Conservation (phyloP, 2,329 filamentous ascomycete genomes). For the Penicillium sp. region DNA sequence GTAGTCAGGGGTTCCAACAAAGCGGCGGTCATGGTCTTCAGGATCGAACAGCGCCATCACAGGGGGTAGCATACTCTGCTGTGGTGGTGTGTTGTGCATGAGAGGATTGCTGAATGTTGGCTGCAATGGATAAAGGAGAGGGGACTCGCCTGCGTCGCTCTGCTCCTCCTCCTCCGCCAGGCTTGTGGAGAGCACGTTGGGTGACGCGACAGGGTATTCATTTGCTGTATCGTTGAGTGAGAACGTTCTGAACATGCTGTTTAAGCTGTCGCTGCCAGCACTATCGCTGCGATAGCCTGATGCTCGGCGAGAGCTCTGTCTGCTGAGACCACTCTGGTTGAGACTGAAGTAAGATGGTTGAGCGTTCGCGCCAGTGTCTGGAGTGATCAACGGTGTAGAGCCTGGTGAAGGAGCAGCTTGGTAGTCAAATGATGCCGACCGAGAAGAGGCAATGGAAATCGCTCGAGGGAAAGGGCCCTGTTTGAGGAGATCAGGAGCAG, state of each 20-base stretch:
- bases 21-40: constrained; percentile 86
- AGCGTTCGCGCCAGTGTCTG: constrained; percentile 65
- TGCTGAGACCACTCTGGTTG: constrained; percentile 57
- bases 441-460: constrained; percentile 82
- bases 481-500: constrained; percentile 89
- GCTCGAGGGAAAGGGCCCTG: constrained; percentile 87
- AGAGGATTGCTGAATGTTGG: constrained; percentile 55
- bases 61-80: constrained; percentile 79
- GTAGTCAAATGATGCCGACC: constrained; percentile 91
- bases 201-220: constrained; percentile 48
- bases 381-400: constrained; percentile 83
- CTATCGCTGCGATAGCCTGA: constrained; percentile 90
- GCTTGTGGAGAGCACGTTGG: constrained; percentile 39
- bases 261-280: constrained; percentile 81
- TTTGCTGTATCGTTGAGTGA: constrained; percentile 64
- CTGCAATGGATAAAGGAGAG: constrained; percentile 72
- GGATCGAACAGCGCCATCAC: constrained; percentile 94
- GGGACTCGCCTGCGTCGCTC: constrained; percentile 71
- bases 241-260: constrained; percentile 78
- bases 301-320: constrained; percentile 65
- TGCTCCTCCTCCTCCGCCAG: constrained; percentile 69
- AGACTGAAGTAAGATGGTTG: constrained; percentile 91
- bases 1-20: constrained; percentile 96
- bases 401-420: constrained; percentile 78
- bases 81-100: constrained; percentile 49